Conservation (phyloP, 148 eudicot species). For the Selenicereus undatus region DNA sequence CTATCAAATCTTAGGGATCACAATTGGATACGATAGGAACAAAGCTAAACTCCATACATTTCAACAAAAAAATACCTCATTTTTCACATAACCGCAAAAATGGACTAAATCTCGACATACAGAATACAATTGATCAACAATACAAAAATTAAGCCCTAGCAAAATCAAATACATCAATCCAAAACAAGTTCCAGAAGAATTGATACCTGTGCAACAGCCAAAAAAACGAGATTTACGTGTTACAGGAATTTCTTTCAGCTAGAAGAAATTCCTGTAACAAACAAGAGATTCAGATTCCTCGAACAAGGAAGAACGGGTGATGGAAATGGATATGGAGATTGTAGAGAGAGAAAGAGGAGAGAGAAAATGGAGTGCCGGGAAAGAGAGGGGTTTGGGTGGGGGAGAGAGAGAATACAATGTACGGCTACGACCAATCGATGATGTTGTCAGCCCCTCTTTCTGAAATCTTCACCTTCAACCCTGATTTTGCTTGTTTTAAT, state of each 20-base stretch:
- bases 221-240: background rate
- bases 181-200: background rate
- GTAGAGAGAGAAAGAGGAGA: background rate
- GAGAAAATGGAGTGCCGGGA: background rate
- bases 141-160: background rate
- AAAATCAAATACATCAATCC: background rate
- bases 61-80: background rate
- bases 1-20: background rate
- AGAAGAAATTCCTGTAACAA: slow-evolving; percentile 1
- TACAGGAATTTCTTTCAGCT: background rate
- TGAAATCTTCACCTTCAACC: background rate
- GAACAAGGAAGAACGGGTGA: background rate
- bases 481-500: background rate
- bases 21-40: background rate
- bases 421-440: slow-evolving; percentile 9
- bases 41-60: background rate
- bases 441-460: background rate
- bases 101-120: background rate
- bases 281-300: background rate
- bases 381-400: background rate
- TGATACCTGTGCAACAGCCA: background rate
- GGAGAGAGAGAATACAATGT: background rate
- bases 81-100: background rate
- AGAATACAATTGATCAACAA: background rate
- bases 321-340: background rate